Base-by-base conservation (phyloP, 129 eudicot species). In the Ambrosia artemisiifolia region DNA sequence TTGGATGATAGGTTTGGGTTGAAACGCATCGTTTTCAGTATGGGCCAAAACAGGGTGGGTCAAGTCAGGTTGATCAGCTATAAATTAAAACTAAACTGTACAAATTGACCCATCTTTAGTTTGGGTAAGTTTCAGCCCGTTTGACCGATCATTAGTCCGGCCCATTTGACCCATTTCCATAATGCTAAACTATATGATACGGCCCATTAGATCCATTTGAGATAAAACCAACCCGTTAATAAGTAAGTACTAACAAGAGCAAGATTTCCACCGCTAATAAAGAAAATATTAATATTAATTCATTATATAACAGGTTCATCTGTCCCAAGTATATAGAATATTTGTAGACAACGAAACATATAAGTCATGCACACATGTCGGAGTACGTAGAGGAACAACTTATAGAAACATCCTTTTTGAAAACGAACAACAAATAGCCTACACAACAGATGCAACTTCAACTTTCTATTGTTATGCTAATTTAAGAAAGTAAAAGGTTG, bases 321-420 rank as follows among this genome's bases (percentile, higher is more conserved):
- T 74, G 43, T 50, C 77, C 65, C 55, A 73, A 63, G 53, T 60
- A 48, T 48, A 54, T 50, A 36, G 24, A 38, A 11, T 12, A 7
- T 7, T 38, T 65, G 17, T 44, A 17, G 33, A 12, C 10, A 47
- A 60, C 34, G 6, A 46, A 60, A 72, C 3, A 11, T 17, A n/a
- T 5, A 42, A 57, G 13, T 44, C 60, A n/a, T 44, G 30, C 12
- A 32, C 42, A 40, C 51, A 19, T 7, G 50, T 47, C 24, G 42
- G 60, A 28, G 62, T 47, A 47, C 12, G 61, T 61, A 73, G 48
- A 44, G 69, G 24, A 42, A 72, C 43, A 36, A 46, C n/a, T 75
- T 24, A 54, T 20, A 55, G 63, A 34, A 56, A 56, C 51, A 42
- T 67, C 61, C 40, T 14, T 28, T 20, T 5, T 24, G 0, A 24